A percentile compares a stretch with the other conserved stretches of the same genome.
Evolutionary conservation across 176 grass and related monocot species (phyloP).

Genomic region (Elymus sibiricus): DNA sequence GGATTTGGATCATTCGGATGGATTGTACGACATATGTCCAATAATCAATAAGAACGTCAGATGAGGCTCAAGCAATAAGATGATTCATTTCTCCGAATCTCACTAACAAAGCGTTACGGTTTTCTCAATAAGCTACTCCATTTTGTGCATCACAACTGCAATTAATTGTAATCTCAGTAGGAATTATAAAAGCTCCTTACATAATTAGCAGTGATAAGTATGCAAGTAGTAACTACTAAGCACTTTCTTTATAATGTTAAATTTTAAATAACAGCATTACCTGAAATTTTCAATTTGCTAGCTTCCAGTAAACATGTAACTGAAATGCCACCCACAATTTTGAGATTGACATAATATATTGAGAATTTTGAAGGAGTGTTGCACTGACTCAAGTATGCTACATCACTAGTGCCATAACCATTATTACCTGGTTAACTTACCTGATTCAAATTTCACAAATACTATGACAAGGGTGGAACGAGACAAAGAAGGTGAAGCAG

Average conservation of each 20-base stretch:
- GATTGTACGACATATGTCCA: too few relatives aligned
- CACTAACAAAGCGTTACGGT: too few relatives aligned
- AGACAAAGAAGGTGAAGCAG: background rate
- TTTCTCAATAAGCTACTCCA: constrained; percentile 17
- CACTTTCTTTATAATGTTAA: too few relatives aligned
- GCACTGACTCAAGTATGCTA: too few relatives aligned
- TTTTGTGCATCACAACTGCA: background rate
- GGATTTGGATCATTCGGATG: too few relatives aligned
- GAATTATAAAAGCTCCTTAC: background rate
- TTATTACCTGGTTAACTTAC: too few relatives aligned
- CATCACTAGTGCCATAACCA: too few relatives aligned
- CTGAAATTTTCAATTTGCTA: background rate
- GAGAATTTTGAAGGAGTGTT: background rate
- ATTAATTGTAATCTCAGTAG: background rate
- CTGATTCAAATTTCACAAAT: too few relatives aligned
- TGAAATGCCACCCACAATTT: background rate
- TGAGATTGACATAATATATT: background rate
- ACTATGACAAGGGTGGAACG: too few relatives aligned
- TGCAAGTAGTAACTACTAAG: constrained; percentile 2
- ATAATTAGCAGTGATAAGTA: background rate
- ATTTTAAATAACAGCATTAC: background rate
- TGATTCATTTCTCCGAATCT: too few relatives aligned
- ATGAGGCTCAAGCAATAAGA: too few relatives aligned
- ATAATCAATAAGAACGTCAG: too few relatives aligned
- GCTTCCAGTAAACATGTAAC: background rate